Evolutionary conservation across 1,284 basidiomycete species (phyloP), one percentile per base, ranked within the genome.

Genomic region (Moniliella sp.): DNA sequence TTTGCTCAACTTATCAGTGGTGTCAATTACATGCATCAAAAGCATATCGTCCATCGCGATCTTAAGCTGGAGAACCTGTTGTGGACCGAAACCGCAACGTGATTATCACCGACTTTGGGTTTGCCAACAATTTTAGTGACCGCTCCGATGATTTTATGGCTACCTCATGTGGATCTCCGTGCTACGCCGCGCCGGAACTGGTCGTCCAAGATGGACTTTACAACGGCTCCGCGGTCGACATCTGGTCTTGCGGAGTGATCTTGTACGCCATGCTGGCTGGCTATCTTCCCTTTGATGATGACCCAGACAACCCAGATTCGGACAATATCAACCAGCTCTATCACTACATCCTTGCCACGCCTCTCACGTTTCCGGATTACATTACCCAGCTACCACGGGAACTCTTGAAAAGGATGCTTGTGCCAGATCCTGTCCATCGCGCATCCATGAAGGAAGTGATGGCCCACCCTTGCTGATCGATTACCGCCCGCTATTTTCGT

Each of bases 311-410:
- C 62, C 91, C 91, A 2, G 91, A 97, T 43, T 88, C 88, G 36
- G 86, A 97, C 66, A 97, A 97, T 65, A 97, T 97, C 69, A 97
- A 94, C 59, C 69, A 94, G n/a, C 68, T 99, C 32, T 99, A 97
- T 74, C 84, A 81, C 62, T 99, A 99, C 65, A 99, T 99, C 63
- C 78, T 94, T 30, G 50, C 56, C 9, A 59, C 56, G 7, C 54
- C 54, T 0, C 43, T 59, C 14, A 46, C 52, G 16, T 59, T 59
- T 41, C 56, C 56, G 19, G 56, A 59, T 32, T 59, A 59, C 37
- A 50, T 59, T 32, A 48, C 44, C 15, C 40, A 50, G 15, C 40
- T 57, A 30, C 56, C 56, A 5, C 49, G 56, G 32, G 52, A 57
- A 30, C 31, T 59, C 17, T 43, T 59, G 16, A 43, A 39, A 25